Evolutionary conservation across 1,139 yeast genomes (phyloP).

Genomic region (Insectozyma bohioensis): DNA sequence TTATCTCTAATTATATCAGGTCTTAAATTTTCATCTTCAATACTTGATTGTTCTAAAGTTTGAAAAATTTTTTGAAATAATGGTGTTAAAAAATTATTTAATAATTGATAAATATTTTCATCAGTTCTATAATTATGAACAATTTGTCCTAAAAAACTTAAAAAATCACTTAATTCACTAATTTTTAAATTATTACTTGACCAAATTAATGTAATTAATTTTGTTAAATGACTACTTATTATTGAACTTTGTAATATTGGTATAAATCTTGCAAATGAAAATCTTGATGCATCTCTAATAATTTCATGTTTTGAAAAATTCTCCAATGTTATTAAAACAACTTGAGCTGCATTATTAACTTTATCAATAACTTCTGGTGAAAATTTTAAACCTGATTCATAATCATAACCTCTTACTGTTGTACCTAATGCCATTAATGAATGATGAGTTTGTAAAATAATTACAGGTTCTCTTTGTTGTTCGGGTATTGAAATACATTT

Average conservation of each 20-base stretch:
- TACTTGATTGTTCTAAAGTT: conserved; percentile 36
- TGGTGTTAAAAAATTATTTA: conserved; percentile 73
- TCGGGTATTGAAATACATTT: conserved; percentile 48
- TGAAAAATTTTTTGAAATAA: conserved; percentile 64
- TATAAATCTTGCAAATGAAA: conserved; percentile 82
- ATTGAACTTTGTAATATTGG: conserved; percentile 52
- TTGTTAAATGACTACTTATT: conserved; percentile 61
- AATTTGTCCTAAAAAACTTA: conserved; percentile 85
- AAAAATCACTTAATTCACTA: conserved; percentile 74
- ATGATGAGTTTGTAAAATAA: conserved; percentile 79
- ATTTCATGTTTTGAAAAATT: conserved; percentile 64
- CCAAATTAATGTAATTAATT: conserved; percentile 71
- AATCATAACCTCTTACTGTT: conserved; percentile 78
- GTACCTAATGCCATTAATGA: conserved; percentile 87
- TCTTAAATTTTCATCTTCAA: conserved; percentile 27
- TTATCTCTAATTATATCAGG: conserved; percentile 61
- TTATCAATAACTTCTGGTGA: conserved; percentile 45
- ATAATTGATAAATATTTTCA: conserved; percentile 67
- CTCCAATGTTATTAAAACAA: conserved; percentile 80
- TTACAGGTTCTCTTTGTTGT: conserved; percentile 36
- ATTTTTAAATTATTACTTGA: conserved; percentile 62
- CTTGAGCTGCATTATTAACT: conserved; percentile 75
- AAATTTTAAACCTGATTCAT: conserved; percentile 31
- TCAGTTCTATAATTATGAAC: conserved; percentile 73
- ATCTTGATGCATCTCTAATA: conserved; percentile 83